These are phyloP conservation scores for Apophysomyces variabilis DNA, from an alignment of 371 early-diverging fungal genomes.

Conservation along the genomic window DNA sequence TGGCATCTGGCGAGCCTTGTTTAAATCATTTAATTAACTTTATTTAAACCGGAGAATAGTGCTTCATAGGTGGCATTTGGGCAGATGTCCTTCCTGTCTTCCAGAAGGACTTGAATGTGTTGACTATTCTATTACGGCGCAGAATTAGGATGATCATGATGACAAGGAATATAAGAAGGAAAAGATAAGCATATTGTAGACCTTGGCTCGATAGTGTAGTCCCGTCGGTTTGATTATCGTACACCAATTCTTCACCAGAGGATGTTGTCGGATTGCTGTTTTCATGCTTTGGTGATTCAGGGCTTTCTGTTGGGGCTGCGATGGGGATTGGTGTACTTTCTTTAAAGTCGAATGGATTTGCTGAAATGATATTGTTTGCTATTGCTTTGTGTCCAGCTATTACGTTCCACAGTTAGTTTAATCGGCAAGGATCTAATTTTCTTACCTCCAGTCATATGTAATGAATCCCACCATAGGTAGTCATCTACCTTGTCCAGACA, in stretches of 20 bases:
- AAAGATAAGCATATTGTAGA: neutral
- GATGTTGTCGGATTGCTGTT: neutral
- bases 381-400: conserved; percentile 36
- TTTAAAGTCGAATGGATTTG: conserved; percentile 13
- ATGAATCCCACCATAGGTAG: conserved; percentile 50
- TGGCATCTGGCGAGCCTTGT: neutral
- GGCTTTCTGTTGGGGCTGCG: neutral
- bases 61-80: conserved; percentile 3
- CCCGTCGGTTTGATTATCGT: neutral
- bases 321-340: neutral
- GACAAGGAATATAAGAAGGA: conserved; percentile 1
- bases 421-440: neutral
- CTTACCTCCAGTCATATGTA: conserved; percentile 46
- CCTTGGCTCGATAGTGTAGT: neutral
- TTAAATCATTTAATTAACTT: neutral
- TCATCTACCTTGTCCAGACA: conserved; percentile 35
- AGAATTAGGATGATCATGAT: conserved; percentile 5
- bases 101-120: neutral
- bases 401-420: neutral
- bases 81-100: neutral
- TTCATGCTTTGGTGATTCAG: neutral
- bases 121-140: conserved; percentile 3
- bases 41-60: neutral
- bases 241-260: neutral
- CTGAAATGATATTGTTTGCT: conserved; percentile 23